phyloP scores from a whole-genome alignment of 768 basidiomycete genomes.

The Dacryopinax spathularia region DNA sequence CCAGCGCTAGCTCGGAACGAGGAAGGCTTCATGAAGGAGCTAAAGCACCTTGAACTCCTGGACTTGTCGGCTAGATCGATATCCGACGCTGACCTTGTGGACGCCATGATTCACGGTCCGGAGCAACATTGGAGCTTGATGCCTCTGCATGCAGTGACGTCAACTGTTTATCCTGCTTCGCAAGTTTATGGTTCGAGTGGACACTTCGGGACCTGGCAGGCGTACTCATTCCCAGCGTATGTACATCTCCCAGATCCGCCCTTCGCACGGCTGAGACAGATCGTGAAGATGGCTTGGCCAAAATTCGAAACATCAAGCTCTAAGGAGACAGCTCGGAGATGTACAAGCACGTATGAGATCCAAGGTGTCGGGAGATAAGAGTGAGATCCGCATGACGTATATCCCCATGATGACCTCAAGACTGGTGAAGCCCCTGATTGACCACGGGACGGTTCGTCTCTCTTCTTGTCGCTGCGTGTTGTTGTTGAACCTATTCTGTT shows the following conservation, averaged over 20 bases:
- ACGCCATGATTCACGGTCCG: slow-evolving; percentile 80
- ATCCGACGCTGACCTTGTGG: slow-evolving; percentile 89
- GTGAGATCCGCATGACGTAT: slow-evolving; percentile 83
- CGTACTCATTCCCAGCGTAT: slow-evolving; percentile 72
- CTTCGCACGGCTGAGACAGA: slow-evolving; percentile 2
- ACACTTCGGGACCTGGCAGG: slow-evolving; percentile 45
- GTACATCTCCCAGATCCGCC: slow-evolving; percentile 20
- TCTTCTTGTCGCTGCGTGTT: not conserved
- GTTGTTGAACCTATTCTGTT: slow-evolving; percentile 4
- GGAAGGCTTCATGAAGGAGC: slow-evolving; percentile 44
- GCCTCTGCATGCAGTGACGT: slow-evolving; percentile 84
- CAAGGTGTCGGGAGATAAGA: slow-evolving; percentile 77
- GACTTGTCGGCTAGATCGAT: slow-evolving; percentile 81
- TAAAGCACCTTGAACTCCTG: slow-evolving; percentile 71
- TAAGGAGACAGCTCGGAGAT: slow-evolving; percentile 66
- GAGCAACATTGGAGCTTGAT: slow-evolving; percentile 95
- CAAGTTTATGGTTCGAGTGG: slow-evolving; percentile 61
- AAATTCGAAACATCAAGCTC: slow-evolving; percentile 83
- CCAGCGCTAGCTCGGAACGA: slow-evolving; percentile 33
- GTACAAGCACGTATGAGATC: slow-evolving; percentile 93
- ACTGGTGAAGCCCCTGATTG: slow-evolving; percentile 64
- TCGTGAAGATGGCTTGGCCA: slow-evolving; percentile 80
- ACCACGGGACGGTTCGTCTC: slow-evolving; percentile 53
- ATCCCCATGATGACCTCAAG: slow-evolving; percentile 75
- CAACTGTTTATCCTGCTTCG: slow-evolving; percentile 77